Evolutionary conservation across 306 rosid species (phyloP), one percentile per base, ranked within the genome.

Genomic region (Hippophae rhamnoides): DNA sequence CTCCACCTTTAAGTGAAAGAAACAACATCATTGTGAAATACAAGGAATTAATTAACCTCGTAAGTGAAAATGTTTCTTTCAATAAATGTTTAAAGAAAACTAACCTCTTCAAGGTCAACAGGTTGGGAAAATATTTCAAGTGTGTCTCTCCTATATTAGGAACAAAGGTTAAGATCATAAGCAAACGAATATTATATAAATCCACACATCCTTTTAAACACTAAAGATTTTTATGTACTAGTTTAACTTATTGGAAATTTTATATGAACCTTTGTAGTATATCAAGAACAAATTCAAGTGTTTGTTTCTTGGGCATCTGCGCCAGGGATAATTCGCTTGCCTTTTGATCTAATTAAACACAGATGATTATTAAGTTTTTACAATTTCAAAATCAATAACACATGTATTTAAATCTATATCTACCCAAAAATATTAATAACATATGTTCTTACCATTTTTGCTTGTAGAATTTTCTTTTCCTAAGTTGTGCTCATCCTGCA

Each of bases 71-170:
- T 40, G 23, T 13, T 27, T 13, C 52, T 13, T 49, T 49, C 14
- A 49, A 49, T 8, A 7, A 49, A 5, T 12, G 53, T 11, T 13
- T 46, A 9, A 46, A 46, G 13, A 9, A 46, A 13, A 50, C 75
- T 41, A 58, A 77, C 81, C 81, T 72, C 70, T 42, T 59, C 9
- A 13, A 58, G 72, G 47, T 72, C 41, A 63, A 77, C 81, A 56
- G 78, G 78, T 62, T 63, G 52, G 5, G 72, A 60, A 43, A 72
- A 77, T 56, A 64, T 56, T 4, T 52, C 62, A 5, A 42, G 7
- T 23, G 41, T 52, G 55, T 77, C 81, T 52, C 56, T 68, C 66
- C 81, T 77, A 61, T 14, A 62, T 26, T 40, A 25, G 38, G 47
- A 43, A 67, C 23, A 52, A 8, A 6, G 27, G 31, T 51, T 14